A percentile compares a stretch with the other conserved stretches of the same genome.
phyloP scores from a whole-genome alignment of 2,329 filamentous ascomycete species.

The Cladorrhinum sp. region DNA sequence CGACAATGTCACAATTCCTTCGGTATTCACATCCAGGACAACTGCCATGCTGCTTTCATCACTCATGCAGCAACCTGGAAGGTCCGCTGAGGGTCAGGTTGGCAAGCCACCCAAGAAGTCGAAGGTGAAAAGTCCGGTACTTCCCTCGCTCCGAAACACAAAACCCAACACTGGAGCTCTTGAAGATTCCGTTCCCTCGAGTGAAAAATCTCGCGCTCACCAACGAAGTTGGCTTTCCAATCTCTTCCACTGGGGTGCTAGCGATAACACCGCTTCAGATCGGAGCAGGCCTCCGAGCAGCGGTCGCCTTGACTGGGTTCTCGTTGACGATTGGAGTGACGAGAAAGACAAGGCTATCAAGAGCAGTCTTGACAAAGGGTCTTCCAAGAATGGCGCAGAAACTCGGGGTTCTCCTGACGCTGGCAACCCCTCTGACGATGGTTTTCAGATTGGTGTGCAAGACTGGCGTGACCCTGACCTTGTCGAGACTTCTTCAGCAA shows the following conservation, averaged over 20 bases:
- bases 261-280: constrained; percentile 38
- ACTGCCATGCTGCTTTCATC: constrained; percentile 91
- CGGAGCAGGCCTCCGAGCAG: constrained; percentile 68
- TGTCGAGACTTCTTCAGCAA: constrained; percentile 40
- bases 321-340: constrained; percentile 64
- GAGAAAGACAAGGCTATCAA: constrained; percentile 44
- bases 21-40: constrained; percentile 90
- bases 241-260: constrained; percentile 30
- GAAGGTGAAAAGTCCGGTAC: constrained; percentile 25
- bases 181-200: constrained; percentile 2
- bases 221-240: constrained; percentile 42
- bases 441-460: constrained; percentile 78
- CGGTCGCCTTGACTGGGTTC: constrained; percentile 70
- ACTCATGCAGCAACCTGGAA: constrained; percentile 66
- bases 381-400: constrained; percentile 35
- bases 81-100: constrained; percentile 60
- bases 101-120: constrained; percentile 48
- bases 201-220: constrained; percentile 3
- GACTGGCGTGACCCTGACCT: constrained; percentile 82
- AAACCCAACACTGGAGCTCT: constrained; percentile 25
- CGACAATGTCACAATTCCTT: constrained; percentile 89
- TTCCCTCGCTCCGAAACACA: constrained; percentile 26
- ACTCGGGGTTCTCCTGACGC: constrained; percentile 22
- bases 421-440: constrained; percentile 44
- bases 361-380: constrained; percentile 41